These are phyloP conservation scores for Debaryomyces prosopidis DNA, from an alignment of 805 yeast genomes.

Conservation along the genomic window DNA sequence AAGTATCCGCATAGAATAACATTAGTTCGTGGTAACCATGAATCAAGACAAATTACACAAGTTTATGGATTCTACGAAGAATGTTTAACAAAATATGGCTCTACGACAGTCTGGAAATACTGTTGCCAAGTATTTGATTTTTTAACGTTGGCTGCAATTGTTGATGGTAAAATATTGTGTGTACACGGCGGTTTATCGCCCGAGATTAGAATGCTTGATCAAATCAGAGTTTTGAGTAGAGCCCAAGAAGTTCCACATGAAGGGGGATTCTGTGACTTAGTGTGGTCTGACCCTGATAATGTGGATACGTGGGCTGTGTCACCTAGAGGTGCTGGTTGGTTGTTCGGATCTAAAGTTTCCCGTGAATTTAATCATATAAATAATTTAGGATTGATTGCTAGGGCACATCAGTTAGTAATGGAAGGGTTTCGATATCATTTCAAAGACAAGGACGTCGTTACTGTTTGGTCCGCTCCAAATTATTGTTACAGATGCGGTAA, in stretches of 20 bases:
- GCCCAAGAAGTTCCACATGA: slow-evolving; percentile 99
- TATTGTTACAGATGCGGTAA: slow-evolving; percentile 97
- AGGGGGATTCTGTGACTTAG: slow-evolving; percentile 96
- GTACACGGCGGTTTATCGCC: slow-evolving; percentile 98
- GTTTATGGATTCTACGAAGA: slow-evolving; percentile 98
- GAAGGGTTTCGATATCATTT: slow-evolving; percentile 97
- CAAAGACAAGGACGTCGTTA: slow-evolving; percentile 93
- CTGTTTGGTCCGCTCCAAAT: slow-evolving; percentile 98
- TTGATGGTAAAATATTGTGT: slow-evolving; percentile 91
- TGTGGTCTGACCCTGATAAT: slow-evolving; percentile 98
- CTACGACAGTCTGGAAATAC: slow-evolving; percentile 93
- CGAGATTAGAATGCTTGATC: slow-evolving; percentile 96
- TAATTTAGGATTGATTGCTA: slow-evolving; percentile 81
- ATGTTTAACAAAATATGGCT: slow-evolving; percentile 88
- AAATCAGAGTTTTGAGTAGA: slow-evolving; percentile 87
- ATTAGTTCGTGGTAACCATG: slow-evolving; percentile 96
- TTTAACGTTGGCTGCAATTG: slow-evolving; percentile 89
- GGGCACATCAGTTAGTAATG: slow-evolving; percentile 98
- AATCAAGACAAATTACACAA: slow-evolving; percentile 96
- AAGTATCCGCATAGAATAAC: slow-evolving; percentile 84
- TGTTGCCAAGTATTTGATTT: slow-evolving; percentile 97
- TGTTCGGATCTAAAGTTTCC: slow-evolving; percentile 91
- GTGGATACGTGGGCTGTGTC: slow-evolving; percentile 98
- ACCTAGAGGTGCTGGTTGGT: slow-evolving; percentile 98
- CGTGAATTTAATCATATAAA: slow-evolving; percentile 95